Evolutionary conservation across 2,329 filamentous ascomycete species (phyloP).

Genomic region (Penicillium sp.): DNA sequence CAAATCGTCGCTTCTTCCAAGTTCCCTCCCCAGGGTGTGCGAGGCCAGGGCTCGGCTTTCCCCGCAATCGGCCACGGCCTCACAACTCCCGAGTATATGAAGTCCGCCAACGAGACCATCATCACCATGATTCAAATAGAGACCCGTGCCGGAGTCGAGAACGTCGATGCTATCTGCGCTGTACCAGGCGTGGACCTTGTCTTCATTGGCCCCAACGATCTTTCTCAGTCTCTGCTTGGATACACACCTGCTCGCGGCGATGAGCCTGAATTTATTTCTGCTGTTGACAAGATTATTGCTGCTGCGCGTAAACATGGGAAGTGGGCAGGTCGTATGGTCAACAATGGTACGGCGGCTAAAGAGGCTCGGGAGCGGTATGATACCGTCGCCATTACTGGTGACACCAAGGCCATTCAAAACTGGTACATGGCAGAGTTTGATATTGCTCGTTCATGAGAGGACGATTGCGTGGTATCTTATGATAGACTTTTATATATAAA

Average conservation of each 20-base stretch:
- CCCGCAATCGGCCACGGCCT: constrained; percentile 29
- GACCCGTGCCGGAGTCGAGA: constrained; percentile 32
- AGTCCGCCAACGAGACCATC: constrained; percentile 28
- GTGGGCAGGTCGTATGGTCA: constrained; percentile 51
- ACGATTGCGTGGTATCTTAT: background rate
- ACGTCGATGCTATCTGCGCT: constrained; percentile 35
- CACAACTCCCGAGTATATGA: constrained; percentile 27
- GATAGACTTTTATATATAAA: constrained; percentile 3
- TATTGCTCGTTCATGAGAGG: constrained; percentile 30
- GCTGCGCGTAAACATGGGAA: constrained; percentile 56
- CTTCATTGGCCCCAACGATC: constrained; percentile 30
- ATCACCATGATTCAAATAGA: constrained; percentile 36
- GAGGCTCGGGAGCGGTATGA: constrained; percentile 35
- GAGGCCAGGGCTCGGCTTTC: constrained; percentile 25
- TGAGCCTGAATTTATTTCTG: constrained; percentile 50
- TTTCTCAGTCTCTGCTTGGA: constrained; percentile 48
- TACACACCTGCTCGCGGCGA: constrained; percentile 48
- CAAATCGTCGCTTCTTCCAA: constrained; percentile 22
- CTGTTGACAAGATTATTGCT: constrained; percentile 50
- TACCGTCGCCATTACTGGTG: constrained; percentile 40
- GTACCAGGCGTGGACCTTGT: constrained; percentile 33
- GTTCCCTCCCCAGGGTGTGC: constrained; percentile 25
- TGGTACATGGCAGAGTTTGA: constrained; percentile 42
- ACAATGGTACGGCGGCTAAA: constrained; percentile 39
- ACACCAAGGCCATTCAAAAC: constrained; percentile 44